phyloP scores from a whole-genome alignment of 371 early-diverging fungal genomes.

The Cladochytrium tenue region DNA sequence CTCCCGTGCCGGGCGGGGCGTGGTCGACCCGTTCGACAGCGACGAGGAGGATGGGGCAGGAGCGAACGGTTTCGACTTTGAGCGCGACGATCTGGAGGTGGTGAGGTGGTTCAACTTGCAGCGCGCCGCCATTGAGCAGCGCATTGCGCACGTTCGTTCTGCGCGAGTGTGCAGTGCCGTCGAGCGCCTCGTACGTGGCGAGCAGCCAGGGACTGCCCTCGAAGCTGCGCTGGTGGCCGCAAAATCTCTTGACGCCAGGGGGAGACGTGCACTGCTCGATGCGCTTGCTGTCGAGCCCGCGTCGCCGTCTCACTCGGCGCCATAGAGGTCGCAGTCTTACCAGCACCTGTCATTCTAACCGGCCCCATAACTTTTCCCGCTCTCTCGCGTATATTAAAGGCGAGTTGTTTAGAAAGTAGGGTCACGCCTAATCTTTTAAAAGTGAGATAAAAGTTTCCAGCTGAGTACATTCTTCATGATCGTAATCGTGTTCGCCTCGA shows the following conservation, averaged over 20 bases:
- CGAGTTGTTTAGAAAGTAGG: no score
- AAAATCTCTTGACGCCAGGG: slow-evolving; percentile 24
- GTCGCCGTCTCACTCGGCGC: no score
- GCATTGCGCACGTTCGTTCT: slow-evolving; percentile 28
- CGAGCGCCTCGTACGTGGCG: slow-evolving; percentile 25
- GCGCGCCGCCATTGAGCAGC: slow-evolving; percentile 30
- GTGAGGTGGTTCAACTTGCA: slow-evolving; percentile 44
- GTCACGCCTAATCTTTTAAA: no score
- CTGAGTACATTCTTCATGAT: no score
- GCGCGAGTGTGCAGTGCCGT: slow-evolving; percentile 13
- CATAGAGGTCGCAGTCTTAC: no score
- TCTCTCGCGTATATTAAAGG: no score
- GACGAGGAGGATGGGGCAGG: slow-evolving; percentile 8
- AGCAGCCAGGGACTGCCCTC: slow-evolving; percentile 32
- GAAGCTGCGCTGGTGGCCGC: slow-evolving; percentile 35
- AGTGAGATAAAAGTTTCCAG: no score
- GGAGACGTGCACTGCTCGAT: slow-evolving; percentile 33
- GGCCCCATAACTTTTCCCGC: no score
- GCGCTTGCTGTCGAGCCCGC: slow-evolving; percentile 8
- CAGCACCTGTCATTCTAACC: no score
- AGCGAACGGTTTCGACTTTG: slow-evolving; percentile 8
- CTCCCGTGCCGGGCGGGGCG: slow-evolving; percentile 22
- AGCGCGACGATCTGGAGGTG: slow-evolving; percentile 33
- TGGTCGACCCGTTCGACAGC: slow-evolving; percentile 7
- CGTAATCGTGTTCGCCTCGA: no score